phyloP scores from a whole-genome alignment of 208 protist species.

The Tetramitus jugosus region DNA sequence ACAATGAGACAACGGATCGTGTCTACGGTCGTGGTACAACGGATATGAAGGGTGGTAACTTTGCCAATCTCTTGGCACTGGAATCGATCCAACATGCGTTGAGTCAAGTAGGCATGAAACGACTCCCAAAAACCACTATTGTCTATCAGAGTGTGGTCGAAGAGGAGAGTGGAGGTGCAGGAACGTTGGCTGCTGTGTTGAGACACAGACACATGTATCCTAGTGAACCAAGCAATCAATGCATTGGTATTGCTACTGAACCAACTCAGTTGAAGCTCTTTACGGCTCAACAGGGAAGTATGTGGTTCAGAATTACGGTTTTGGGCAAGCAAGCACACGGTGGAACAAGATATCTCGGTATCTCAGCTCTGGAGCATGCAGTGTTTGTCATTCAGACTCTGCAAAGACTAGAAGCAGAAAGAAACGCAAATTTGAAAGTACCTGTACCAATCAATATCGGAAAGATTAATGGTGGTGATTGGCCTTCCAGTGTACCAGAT shows the following conservation, averaged over 20 bases:
- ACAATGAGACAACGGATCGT: background rate
- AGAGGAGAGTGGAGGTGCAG: constrained; percentile 19
- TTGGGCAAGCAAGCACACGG: constrained; percentile 20
- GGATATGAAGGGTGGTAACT: constrained; percentile 20
- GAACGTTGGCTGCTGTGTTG: constrained; percentile 9
- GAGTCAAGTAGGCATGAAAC: background rate
- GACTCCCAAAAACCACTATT: background rate
- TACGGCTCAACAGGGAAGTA: background rate
- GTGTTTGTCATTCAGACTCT: background rate
- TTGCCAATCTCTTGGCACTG: background rate
- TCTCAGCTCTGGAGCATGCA: constrained; percentile 3
- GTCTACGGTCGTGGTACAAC: constrained; percentile 16
- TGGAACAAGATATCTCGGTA: constrained; percentile 17
- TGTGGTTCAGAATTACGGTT: constrained; percentile 24
- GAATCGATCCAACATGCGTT: constrained; percentile 14
- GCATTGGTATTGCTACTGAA: constrained; percentile 2
- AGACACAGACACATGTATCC: background rate
- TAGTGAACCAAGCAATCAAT: background rate
- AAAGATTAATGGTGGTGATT: constrained; percentile 13
- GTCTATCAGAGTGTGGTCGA: constrained; percentile 19
- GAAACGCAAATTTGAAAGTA: background rate
- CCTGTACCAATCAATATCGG: constrained; percentile 24
- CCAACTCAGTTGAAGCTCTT: background rate
- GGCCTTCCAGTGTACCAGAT: background rate
- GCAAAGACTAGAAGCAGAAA: background rate